Conservation (phyloP, 768 basidiomycete genomes). For the Pisolithus sp. region DNA sequence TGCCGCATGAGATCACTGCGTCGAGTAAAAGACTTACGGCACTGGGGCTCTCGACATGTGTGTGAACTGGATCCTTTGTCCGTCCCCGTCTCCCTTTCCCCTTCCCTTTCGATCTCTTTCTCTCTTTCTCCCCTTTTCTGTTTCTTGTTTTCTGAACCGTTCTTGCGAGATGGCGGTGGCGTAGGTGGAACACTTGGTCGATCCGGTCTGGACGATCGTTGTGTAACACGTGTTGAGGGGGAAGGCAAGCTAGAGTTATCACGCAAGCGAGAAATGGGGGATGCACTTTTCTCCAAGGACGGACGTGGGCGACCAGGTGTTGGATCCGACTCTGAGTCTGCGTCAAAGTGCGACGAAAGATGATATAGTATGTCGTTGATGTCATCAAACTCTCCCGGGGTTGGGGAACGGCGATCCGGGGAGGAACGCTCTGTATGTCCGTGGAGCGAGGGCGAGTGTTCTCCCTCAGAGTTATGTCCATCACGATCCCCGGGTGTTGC, state of each 20-base stretch:
- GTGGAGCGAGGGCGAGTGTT: conserved; percentile 21
- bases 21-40: conserved; percentile 76
- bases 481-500: conserved; percentile 14
- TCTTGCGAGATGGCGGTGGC: conserved; percentile 31
- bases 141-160: conserved; percentile 18
- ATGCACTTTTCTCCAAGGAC: conserved; percentile 25
- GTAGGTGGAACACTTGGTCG: conserved; percentile 36
- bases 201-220: conserved; percentile 34
- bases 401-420: conserved; percentile 39
- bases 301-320: conserved; percentile 35
- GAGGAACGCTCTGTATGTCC: conserved; percentile 27
- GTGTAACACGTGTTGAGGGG: conserved; percentile 19
- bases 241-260: conserved; percentile 14
- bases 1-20: conserved; percentile 81
- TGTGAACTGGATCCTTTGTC: conserved; percentile 47
- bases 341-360: conserved; percentile 63
- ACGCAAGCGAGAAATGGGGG: conserved; percentile 26
- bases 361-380: conserved; percentile 74
- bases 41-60: conserved; percentile 64
- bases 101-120: conserved; percentile 24
- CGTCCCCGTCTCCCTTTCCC: conserved; percentile 28
- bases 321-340: conserved; percentile 40
- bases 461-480: conserved; percentile 27
- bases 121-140: conserved; percentile 22
- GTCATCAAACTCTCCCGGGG: conserved; percentile 58